phyloP scores from a whole-genome alignment of 768 basidiomycete genomes.

The Xerocomellus intermedius region DNA sequence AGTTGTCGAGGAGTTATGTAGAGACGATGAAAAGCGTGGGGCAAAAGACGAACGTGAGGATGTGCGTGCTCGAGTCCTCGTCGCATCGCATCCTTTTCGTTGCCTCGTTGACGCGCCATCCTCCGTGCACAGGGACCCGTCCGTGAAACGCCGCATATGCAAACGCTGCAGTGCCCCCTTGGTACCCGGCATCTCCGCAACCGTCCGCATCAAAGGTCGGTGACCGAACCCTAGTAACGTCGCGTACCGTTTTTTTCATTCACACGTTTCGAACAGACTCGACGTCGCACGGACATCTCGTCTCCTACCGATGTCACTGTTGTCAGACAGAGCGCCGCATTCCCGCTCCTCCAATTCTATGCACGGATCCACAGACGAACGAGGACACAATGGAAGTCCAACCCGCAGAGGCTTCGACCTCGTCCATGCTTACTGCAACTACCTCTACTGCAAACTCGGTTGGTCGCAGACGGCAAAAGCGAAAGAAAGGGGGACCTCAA shows the following conservation, averaged over 20 bases:
- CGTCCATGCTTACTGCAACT: background rate
- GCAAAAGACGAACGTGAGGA: constrained; percentile 72
- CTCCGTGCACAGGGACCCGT: constrained; percentile 60
- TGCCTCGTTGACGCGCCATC: background rate
- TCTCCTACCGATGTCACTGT: constrained; percentile 56
- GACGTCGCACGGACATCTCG: constrained; percentile 48
- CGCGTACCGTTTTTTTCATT: background rate
- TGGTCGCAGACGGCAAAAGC: background rate
- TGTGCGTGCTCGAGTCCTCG: constrained; percentile 44
- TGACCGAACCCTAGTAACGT: background rate
- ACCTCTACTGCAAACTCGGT: background rate
- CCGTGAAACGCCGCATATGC: constrained; percentile 80
- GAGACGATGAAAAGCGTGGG: constrained; percentile 68
- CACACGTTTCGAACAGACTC: constrained; percentile 37
- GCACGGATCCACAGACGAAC: background rate
- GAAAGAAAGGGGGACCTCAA: constrained; percentile 21
- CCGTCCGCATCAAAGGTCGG: constrained; percentile 65
- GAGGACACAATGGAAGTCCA: background rate
- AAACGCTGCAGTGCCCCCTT: constrained; percentile 63
- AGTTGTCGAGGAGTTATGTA: constrained; percentile 66
- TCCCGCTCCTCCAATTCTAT: constrained; percentile 56
- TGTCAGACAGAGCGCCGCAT: constrained; percentile 63
- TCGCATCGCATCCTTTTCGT: background rate
- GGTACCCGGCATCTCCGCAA: constrained; percentile 64
- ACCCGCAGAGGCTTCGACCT: background rate